Evolutionary conservation across 106 monocot genomes (phyloP), one percentile per base, ranked within the genome.

Genomic region (Ottelia alismoides): DNA sequence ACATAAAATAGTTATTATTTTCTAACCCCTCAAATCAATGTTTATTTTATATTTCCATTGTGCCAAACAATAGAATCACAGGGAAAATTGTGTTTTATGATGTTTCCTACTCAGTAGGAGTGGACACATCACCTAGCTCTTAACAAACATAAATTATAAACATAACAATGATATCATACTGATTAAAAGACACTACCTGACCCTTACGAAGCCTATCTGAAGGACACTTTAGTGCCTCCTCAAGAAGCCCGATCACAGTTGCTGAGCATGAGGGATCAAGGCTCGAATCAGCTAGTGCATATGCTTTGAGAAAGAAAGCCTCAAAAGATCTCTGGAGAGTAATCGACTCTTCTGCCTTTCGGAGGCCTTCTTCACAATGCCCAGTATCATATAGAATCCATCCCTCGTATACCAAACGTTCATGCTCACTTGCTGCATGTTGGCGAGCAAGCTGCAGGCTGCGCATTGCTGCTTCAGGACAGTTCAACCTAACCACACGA

Each of bases 381-480:
- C 98, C 98, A 47, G 90, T 86, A 49, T 99, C 98, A 69, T 99
- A 99, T 24, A 99, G 58, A 62, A 99, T 81, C 98, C 98, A 99
- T 22, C 98, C 98, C 63, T 99, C 98, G 63, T 99, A 99, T 1
- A 99, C 90, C 27, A 99, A 45, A 21, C 83, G 76, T 40, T 99
- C 98, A 69, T 86, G 90, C 30, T 82, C 77, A 47, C 64, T 80
- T 0, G 74, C 52, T 49, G 98, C 74, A 86, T 90, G 71, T 45
- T 80, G 69, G 2, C 90, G 85, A 21, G 98, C 90, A 40, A 90
- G 90, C 68, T 90, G 90, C 25, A 99, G 76, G 58, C 98, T 99
- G 30, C 86, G 70, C 90, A 99, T 99, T 62, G 98, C 98, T 17
- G 82, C 98, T 60, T 99, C 86, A 21, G 90, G 85, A 60, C 98